Percentiles rank a stretch among this genome's conserved stretches.
These are phyloP conservation scores for Cydonia oblonga DNA, from an alignment of 331 rosid species.

Conservation along the genomic window DNA sequence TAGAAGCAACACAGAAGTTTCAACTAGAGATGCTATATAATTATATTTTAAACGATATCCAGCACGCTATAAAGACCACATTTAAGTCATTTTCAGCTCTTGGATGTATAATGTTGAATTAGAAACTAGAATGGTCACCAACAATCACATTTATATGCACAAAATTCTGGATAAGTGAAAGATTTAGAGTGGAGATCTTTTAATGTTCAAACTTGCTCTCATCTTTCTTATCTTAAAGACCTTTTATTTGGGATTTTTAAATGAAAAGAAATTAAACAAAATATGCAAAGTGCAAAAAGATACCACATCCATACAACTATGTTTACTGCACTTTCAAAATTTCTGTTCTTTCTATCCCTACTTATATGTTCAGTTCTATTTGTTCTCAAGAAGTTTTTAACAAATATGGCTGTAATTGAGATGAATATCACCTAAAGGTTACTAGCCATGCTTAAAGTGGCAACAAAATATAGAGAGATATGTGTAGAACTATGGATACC, in stretches of 20 bases:
- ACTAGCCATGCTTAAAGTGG: neutral
- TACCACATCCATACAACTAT: neutral
- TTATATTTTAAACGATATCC: neutral
- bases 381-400: neutral
- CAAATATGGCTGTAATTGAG: neutral
- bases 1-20: neutral
- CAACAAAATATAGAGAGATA: neutral
- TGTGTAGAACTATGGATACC: slow-evolving; percentile 35
- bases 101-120: neutral
- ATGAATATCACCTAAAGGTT: neutral
- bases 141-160: neutral
- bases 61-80: neutral
- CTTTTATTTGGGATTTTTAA: too few relatives aligned
- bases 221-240: too few relatives aligned
- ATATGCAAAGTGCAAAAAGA: neutral
- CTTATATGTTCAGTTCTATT: neutral
- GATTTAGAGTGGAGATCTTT: too few relatives aligned
- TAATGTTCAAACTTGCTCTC: too few relatives aligned
- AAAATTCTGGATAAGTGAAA: neutral
- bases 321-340: neutral
- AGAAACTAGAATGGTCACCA: neutral
- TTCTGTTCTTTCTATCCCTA: neutral
- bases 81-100: neutral
- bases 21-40: neutral
- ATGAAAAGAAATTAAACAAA: neutral